These are phyloP conservation scores for Apiospora kogelbergensis DNA, from an alignment of 2,329 filamentous ascomycete genomes.

Conservation along the genomic window DNA sequence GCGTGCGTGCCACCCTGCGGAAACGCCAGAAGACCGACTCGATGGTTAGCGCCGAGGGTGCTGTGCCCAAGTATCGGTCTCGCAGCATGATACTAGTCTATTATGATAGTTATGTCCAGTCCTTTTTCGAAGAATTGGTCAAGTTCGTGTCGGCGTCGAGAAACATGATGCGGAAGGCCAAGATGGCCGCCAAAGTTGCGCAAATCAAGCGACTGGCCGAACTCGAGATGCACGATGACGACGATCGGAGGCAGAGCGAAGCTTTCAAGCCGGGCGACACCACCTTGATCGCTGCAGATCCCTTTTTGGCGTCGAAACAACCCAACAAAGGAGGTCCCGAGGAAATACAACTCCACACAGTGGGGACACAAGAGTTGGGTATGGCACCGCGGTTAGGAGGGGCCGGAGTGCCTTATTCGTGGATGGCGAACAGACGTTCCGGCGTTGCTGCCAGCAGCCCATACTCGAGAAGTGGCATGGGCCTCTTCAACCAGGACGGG, in stretches of 20 bases:
- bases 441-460: background rate
- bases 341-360: conserved; percentile 36
- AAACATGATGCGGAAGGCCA: conserved; percentile 84
- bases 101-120: conserved; percentile 86
- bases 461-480: conserved; percentile 8
- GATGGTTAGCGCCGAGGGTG: conserved; percentile 48
- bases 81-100: conserved; percentile 83
- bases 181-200: conserved; percentile 76
- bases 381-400: conserved; percentile 20
- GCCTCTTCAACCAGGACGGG: conserved; percentile 15
- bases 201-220: conserved; percentile 62
- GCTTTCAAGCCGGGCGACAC: conserved; percentile 20
- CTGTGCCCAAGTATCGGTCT: conserved; percentile 60
- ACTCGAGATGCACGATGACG: conserved; percentile 55
- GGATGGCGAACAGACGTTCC: background rate
- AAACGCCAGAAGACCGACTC: conserved; percentile 53
- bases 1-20: conserved; percentile 47
- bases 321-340: conserved; percentile 26
- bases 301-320: conserved; percentile 14
- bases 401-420: background rate
- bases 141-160: conserved; percentile 77
- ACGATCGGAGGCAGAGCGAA: conserved; percentile 25
- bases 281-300: conserved; percentile 22
- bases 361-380: conserved; percentile 33
- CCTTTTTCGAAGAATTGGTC: conserved; percentile 78